Percentiles rank a stretch among this genome's conserved stretches.
phyloP scores from a whole-genome alignment of 1,139 yeast genomes.

The Candida sanyaensis region DNA sequence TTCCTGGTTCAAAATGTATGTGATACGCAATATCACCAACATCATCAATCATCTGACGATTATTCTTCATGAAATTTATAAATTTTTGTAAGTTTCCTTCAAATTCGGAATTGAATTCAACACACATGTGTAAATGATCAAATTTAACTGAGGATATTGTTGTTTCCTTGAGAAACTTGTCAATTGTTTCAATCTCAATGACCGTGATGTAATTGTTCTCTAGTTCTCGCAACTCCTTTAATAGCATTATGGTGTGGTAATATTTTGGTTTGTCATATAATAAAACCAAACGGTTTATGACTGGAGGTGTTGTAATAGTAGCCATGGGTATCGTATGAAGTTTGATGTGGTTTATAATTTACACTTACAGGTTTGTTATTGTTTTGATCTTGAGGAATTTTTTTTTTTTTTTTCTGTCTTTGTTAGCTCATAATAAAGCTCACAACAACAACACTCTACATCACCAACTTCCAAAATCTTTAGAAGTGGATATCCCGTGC shows the following conservation, averaged over 20 bases:
- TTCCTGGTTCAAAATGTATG: conserved; percentile 36
- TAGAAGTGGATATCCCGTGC: no score
- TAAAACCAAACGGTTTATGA: conserved; percentile 26
- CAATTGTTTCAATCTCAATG: conserved; percentile 20
- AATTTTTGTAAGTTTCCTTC: conserved; percentile 24
- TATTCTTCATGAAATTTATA: conserved; percentile 23
- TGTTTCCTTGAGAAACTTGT: conserved; percentile 13
- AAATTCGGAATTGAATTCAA: conserved; percentile 36
- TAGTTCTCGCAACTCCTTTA: conserved; percentile 26
- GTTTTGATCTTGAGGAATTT: no score
- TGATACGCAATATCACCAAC: conserved; percentile 36
- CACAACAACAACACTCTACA: no score
- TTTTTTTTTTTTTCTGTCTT: no score
- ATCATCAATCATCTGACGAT: conserved; percentile 19
- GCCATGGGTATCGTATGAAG: not conserved
- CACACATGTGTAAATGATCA: conserved; percentile 33
- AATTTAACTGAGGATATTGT: conserved; percentile 19
- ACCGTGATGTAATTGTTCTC: conserved; percentile 22
- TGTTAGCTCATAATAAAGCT: no score
- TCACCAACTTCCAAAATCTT: no score
- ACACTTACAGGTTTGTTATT: no score
- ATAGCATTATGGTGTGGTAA: conserved; percentile 28
- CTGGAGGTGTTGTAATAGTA: not conserved
- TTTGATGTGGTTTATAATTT: not conserved
- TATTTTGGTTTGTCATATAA: conserved; percentile 34